Base-by-base conservation (phyloP, 352 stramenopile genomes). In the Pythium oligandrum region DNA sequence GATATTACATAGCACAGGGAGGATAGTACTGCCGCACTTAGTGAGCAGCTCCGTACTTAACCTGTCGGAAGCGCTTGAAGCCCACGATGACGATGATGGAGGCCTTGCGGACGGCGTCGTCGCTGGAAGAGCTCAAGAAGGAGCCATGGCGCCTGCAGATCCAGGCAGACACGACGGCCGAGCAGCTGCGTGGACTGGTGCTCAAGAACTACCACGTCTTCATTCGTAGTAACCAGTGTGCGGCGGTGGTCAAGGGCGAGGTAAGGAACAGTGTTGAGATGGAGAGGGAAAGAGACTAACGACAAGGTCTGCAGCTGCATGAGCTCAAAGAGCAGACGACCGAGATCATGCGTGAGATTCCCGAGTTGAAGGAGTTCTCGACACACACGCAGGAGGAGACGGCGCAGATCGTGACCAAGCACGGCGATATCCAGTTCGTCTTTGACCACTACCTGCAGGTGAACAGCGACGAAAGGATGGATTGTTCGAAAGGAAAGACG, bases 151-250 rank as follows among this genome's bases (percentile, higher is more conserved):
- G 83, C 1, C 70, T 96, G 53, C 73, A 91, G 66, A 78, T 84
- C 35, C 78, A 93, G 57, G 75, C 74, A n/a, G 83, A 96, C 37
- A 86, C 78, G 55, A 77, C 84, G 0, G 67, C 74, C 4, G 73
- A 86, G 68, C 79, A 94, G 63, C 59, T 94, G 50, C 83, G 86
- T 42, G 74, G 61, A 33, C 77, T 95, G 35, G 83, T 93, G 49
- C 66, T 95, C 38, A 86, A 90, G 58, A 94, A 96, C 61, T 96
- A 96, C 61, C 81, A 92, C 59, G 81, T 96, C 36, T 95, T 96
- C 56, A 92, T 96, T 56, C 81, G 95, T 64, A 96, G 83, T 63
- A 90, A 93, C 56, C 86, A 93, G 58, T 93, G 86, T 66, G 77
- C 82, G 6, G 68, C 71, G 31, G 73, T 94, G 45, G 85, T 96